Percentiles rank a stretch among this genome's conserved stretches.
Conservation (phyloP, 805 yeast species). For the Candida silvicultrix region DNA sequence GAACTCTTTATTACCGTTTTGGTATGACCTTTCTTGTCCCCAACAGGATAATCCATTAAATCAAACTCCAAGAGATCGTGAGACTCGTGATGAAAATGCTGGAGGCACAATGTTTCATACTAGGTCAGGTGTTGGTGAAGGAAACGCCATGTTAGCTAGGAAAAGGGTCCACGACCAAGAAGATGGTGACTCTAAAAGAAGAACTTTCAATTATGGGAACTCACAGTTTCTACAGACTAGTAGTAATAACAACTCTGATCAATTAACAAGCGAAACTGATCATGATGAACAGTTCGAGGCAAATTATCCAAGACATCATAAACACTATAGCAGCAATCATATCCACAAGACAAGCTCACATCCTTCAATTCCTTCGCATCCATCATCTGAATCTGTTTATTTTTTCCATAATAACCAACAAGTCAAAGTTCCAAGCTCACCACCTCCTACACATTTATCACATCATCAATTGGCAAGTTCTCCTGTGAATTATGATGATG, state of each 20-base stretch:
- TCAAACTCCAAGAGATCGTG: conserved; percentile 34
- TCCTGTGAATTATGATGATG: conserved; percentile 3
- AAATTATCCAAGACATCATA: not conserved
- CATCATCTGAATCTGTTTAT: conserved; percentile 19
- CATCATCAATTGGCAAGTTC: conserved; percentile 9
- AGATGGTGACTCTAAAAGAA: conserved; percentile 10
- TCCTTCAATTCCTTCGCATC: conserved; percentile 7
- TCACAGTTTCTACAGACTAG: not conserved
- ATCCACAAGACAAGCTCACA: conserved; percentile 12
- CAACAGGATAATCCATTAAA: conserved; percentile 27
- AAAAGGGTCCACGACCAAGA: conserved; percentile 14
- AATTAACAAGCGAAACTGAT: conserved; percentile 17
- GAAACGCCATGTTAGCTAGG: conserved; percentile 4
- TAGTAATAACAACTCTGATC: conserved; percentile 14
- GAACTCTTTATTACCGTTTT: conserved; percentile 39
- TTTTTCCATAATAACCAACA: conserved; percentile 5
- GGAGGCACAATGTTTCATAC: conserved; percentile 37
- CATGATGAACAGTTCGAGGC: not conserved
- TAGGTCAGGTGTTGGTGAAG: conserved; percentile 16
- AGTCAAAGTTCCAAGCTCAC: conserved; percentile 17
- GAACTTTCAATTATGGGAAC: conserved; percentile 3
- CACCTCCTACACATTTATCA: conserved; percentile 9
- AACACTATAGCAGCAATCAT: not conserved
- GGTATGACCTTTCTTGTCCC: conserved; percentile 33
- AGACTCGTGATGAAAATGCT: conserved; percentile 37